Conservation (phyloP, 2,329 filamentous ascomycete species). For the Curvularia sp. region DNA sequence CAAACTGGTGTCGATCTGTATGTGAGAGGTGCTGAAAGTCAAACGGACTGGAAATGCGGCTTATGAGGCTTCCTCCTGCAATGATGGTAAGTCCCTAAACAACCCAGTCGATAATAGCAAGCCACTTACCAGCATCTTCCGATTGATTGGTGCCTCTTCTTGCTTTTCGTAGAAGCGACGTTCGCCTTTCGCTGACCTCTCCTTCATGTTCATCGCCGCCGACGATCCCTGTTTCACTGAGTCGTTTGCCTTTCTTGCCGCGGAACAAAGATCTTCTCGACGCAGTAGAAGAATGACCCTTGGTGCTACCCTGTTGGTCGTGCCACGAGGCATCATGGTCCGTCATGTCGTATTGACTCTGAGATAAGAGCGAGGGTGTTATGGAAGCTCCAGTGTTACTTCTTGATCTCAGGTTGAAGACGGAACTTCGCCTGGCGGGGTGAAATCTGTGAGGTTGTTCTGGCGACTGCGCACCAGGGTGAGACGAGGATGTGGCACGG, state of each 20-base stretch:
- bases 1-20: conserved; percentile 62
- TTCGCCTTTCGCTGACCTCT: conserved; percentile 36
- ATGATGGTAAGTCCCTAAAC: conserved; percentile 17
- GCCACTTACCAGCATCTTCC: conserved; percentile 37
- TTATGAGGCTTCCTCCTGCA: conserved; percentile 37
- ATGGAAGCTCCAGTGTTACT: conserved; percentile 49
- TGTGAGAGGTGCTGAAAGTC: conserved; percentile 70
- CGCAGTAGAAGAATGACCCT: conserved; percentile 27
- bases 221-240: conserved; percentile 41
- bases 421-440: conserved; percentile 41
- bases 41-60: conserved; percentile 66
- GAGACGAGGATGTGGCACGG: conserved; percentile 30
- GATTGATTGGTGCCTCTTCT: conserved; percentile 33
- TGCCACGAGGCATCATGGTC: conserved; percentile 30
- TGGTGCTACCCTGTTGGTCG: conserved; percentile 28
- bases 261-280: conserved; percentile 44
- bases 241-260: conserved; percentile 45
- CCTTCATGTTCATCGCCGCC: conserved; percentile 34
- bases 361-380: conserved; percentile 38
- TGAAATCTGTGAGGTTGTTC: conserved; percentile 36
- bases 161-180: conserved; percentile 45
- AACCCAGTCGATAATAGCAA: background rate
- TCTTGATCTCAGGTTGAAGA: conserved; percentile 48
- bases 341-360: conserved; percentile 34
- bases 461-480: conserved; percentile 40